Evolutionary conservation across 176 grass and related monocot species (phyloP).

Genomic region (Rhynchospora tenuis): DNA sequence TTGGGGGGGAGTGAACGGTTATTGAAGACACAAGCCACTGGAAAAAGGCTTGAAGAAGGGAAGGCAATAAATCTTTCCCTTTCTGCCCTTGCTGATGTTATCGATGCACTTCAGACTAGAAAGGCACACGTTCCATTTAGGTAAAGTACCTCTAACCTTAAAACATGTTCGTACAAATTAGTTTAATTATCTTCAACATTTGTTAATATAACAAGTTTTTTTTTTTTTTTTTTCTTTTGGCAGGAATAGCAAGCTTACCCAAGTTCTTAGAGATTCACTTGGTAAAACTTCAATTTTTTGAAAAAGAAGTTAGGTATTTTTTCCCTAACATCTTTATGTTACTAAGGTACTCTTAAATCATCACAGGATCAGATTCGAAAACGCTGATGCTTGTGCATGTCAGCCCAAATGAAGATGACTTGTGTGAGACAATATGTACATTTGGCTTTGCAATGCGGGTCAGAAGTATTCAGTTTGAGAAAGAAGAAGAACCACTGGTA

Average conservation of each 20-base stretch:
- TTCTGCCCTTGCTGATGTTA: constrained; percentile 96
- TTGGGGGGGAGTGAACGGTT: constrained; percentile 90
- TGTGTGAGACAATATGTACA: constrained; percentile 86
- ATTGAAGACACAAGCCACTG: constrained; percentile 92
- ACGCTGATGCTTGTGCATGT: constrained; percentile 94
- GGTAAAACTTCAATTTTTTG: constrained; percentile 40
- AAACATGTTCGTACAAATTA: not conserved
- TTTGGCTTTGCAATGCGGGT: constrained; percentile 86
- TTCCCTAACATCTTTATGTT: constrained; percentile 20
- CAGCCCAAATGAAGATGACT: constrained; percentile 81
- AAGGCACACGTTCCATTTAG: constrained; percentile 80
- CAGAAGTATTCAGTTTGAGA: constrained; percentile 73
- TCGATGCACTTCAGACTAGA: constrained; percentile 78
- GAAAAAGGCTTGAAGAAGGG: constrained; percentile 89
- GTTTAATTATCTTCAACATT: not conserved
- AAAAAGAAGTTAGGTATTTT: constrained; percentile 7
- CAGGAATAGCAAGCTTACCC: constrained; percentile 98
- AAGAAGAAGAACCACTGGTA: constrained; percentile 73
- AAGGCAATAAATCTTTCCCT: constrained; percentile 98
- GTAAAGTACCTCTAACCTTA: constrained; percentile 26
- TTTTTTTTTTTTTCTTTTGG: constrained; percentile 25
- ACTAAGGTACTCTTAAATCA: constrained; percentile 26
- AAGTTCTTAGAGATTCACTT: constrained; percentile 89
- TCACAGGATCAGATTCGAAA: constrained; percentile 87
- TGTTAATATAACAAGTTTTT: not conserved